Evolutionary conservation across 352 stramenopile genomes (phyloP).

Genomic region (Phytophthora foliorum): DNA sequence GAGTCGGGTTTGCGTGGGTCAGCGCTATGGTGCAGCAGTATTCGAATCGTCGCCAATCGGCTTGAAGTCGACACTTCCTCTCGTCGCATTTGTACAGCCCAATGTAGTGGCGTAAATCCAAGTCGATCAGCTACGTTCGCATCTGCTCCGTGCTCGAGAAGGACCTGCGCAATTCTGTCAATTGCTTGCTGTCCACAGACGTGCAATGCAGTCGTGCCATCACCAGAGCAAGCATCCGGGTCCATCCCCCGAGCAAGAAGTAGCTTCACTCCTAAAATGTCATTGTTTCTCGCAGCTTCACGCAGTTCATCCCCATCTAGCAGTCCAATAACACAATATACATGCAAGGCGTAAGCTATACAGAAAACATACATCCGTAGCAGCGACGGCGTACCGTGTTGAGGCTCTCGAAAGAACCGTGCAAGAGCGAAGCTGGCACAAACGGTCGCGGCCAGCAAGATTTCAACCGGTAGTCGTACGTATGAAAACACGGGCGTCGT

Average conservation of each 20-base stretch:
- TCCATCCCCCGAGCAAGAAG: slow-evolving; percentile 72
- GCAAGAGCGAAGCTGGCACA: slow-evolving; percentile 68
- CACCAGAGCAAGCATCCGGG: slow-evolving; percentile 56
- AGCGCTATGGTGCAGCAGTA: slow-evolving; percentile 71
- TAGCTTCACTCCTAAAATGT: slow-evolving; percentile 64
- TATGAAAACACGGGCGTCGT: slow-evolving; percentile 25
- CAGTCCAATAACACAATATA: slow-evolving; percentile 5
- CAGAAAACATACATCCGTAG: neutral
- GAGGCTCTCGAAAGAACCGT: slow-evolving; percentile 74
- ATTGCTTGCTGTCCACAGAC: slow-evolving; percentile 85
- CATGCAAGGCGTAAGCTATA: slow-evolving; percentile 1
- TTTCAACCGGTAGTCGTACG: slow-evolving; percentile 53
- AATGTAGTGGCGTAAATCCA: slow-evolving; percentile 83
- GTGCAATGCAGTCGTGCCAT: slow-evolving; percentile 80
- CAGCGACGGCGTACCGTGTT: slow-evolving; percentile 56
- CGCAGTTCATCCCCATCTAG: slow-evolving; percentile 82
- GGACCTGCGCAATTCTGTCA: slow-evolving; percentile 55
- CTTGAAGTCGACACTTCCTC: slow-evolving; percentile 74
- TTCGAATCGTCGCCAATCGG: slow-evolving; percentile 75
- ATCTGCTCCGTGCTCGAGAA: slow-evolving; percentile 75
- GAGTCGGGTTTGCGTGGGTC: slow-evolving; percentile 53
- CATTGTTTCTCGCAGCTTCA: slow-evolving; percentile 80
- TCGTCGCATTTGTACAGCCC: slow-evolving; percentile 83
- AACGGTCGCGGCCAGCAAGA: slow-evolving; percentile 57
- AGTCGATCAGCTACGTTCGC: slow-evolving; percentile 67